Conservation (phyloP, 2,329 filamentous ascomycete genomes). For the Parascedosporium putredinis region DNA sequence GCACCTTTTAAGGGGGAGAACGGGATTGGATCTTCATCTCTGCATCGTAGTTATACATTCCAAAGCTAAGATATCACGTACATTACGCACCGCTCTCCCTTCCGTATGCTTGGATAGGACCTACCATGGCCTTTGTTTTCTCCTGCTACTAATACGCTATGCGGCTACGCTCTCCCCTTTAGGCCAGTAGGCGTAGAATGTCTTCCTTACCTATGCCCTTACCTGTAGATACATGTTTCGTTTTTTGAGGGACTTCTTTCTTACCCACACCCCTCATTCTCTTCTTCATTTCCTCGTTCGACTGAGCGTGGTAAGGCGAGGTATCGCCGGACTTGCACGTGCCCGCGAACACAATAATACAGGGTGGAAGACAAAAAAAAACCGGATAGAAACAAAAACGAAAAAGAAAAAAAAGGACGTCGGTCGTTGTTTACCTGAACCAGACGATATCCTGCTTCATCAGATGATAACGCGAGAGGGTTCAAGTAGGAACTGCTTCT, state of each 20-base stretch:
- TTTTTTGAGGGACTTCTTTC: not conserved
- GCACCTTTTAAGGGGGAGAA: not conserved
- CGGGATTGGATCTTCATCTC: not conserved
- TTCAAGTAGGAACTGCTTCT: not conserved
- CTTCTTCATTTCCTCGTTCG: not conserved
- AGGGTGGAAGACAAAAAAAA: not conserved
- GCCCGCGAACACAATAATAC: slow-evolving; percentile 1
- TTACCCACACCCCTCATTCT: too few relatives aligned
- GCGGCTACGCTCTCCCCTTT: not conserved
- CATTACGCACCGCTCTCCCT: not conserved
- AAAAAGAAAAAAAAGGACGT: slow-evolving; percentile 17
- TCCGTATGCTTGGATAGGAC: not conserved
- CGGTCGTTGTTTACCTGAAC: slow-evolving; percentile 12
- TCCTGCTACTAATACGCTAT: slow-evolving; percentile 6
- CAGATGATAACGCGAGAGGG: not conserved
- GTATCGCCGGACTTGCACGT: too few relatives aligned
- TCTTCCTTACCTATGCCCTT: slow-evolving; percentile 9
- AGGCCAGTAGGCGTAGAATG: slow-evolving; percentile 7
- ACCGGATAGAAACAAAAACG: too few relatives aligned
- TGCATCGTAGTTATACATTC: not conserved
- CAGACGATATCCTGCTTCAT: not conserved
- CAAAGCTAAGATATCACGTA: not conserved
- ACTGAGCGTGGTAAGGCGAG: too few relatives aligned
- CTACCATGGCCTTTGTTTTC: not conserved
- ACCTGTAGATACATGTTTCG: slow-evolving; percentile 3